Evolutionary conservation across 176 grass and related monocot species (phyloP).

Genomic region (Luzula sylvatica): DNA sequence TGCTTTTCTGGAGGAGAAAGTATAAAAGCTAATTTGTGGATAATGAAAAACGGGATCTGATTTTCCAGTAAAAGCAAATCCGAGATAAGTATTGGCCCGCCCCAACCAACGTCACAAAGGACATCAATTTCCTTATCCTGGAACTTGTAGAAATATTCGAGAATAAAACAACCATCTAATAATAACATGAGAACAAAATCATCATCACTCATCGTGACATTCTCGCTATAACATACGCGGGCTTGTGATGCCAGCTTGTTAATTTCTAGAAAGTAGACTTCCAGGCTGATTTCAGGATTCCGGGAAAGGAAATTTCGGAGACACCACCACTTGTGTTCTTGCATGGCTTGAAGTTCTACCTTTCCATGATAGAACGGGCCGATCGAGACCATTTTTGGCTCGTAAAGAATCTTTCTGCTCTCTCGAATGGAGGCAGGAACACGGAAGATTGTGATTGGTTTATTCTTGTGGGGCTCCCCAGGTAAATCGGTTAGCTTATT

Average conservation of each 20-base stretch:
- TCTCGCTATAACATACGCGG: not conserved
- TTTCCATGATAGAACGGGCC: conserved; percentile 7
- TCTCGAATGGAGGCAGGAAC: conserved; percentile 10
- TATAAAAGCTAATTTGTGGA: not conserved
- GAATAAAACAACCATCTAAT: conserved; percentile 17
- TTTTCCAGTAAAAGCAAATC: conserved; percentile 47
- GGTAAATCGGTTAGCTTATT: not conserved
- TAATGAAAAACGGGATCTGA: conserved; percentile 34
- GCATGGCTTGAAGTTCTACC: conserved; percentile 5
- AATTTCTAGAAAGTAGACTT: not conserved
- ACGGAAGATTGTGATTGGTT: conserved; percentile 6
- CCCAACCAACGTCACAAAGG: not conserved
- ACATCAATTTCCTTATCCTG: not conserved
- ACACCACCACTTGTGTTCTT: conserved; percentile 20
- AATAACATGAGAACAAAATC: conserved; percentile 19
- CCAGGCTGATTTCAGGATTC: not conserved
- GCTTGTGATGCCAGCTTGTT: not conserved
- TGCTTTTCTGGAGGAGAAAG: not conserved
- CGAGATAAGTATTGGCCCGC: not conserved
- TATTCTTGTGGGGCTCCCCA: not conserved
- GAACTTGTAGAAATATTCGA: conserved; percentile 6
- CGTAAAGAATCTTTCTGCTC: conserved; percentile 11
- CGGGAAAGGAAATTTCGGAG: conserved; percentile 11
- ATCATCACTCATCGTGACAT: not conserved
- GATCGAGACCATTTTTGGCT: conserved; percentile 18